Evolutionary conservation across 2,329 filamentous ascomycete genomes (phyloP).

Genomic region (Phoma sp.): DNA sequence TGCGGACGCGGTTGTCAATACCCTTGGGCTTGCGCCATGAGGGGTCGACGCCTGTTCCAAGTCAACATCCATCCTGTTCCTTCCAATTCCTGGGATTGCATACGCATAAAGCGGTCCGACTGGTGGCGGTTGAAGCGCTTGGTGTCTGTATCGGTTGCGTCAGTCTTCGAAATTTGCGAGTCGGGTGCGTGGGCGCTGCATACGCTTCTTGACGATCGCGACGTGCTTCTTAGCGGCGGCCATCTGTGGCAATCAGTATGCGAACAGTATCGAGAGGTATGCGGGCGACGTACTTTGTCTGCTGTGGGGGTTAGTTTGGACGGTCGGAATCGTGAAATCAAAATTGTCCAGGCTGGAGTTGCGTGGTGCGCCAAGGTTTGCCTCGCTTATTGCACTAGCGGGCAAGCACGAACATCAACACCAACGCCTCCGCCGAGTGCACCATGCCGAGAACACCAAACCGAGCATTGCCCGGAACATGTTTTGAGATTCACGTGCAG

Average conservation of each 20-base stretch:
- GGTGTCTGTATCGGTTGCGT: conserved; percentile 67
- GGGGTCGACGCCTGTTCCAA: conserved; percentile 65
- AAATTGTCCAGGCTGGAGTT: conserved; percentile 19
- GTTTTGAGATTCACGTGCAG: too few relatives aligned
- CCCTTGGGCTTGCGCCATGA: conserved; percentile 99
- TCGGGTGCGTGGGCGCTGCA: conserved; percentile 54
- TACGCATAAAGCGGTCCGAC: conserved; percentile 92
- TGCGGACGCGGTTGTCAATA: conserved; percentile 98
- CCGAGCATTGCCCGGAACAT: neutral
- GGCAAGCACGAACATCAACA: conserved; percentile 1
- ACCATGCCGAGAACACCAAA: conserved; percentile 2
- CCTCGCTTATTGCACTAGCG: conserved; percentile 31
- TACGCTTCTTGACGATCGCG: conserved; percentile 99
- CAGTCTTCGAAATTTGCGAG: conserved; percentile 40
- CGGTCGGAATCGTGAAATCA: conserved; percentile 22
- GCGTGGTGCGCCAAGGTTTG: conserved; percentile 22
- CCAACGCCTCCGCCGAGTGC: conserved; percentile 7
- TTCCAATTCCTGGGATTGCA: conserved; percentile 25
- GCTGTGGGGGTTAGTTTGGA: conserved; percentile 43
- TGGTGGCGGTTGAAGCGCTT: conserved; percentile 98
- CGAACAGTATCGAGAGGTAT: conserved; percentile 7
- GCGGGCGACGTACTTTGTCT: conserved; percentile 45
- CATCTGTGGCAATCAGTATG: conserved; percentile 68
- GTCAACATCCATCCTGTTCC: conserved; percentile 32
- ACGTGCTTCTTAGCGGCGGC: conserved; percentile 99